Evolutionary conservation across 192 early-diverging fungal genomes (phyloP).

Genomic region (Podila horticola): DNA sequence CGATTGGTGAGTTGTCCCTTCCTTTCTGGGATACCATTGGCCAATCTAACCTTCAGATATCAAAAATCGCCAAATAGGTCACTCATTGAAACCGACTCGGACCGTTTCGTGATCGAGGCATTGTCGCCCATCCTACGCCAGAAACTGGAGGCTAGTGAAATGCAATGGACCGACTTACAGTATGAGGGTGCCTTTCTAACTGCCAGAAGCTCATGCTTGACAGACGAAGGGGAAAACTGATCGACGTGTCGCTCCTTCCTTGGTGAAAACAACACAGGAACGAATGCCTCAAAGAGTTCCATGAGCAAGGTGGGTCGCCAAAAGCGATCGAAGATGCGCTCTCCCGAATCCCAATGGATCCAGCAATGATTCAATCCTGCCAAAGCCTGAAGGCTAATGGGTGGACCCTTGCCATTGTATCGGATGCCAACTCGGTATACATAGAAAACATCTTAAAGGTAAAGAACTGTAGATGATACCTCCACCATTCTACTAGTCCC

Average conservation of each 20-base stretch:
- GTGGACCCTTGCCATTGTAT: slow-evolving; percentile 34
- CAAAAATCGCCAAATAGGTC: slow-evolving; percentile 15
- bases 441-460: slow-evolving; percentile 44
- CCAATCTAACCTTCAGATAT: neutral
- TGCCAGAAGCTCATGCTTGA: neutral
- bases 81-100: slow-evolving; percentile 42
- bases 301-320: slow-evolving; percentile 22
- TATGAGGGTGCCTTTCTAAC: neutral
- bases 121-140: slow-evolving; percentile 27
- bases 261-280: slow-evolving; percentile 11
- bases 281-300: slow-evolving; percentile 35
- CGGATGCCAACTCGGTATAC: slow-evolving; percentile 44
- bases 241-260: neutral
- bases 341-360: slow-evolving; percentile 30
- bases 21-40: neutral
- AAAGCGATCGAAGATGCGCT: slow-evolving; percentile 17
- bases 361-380: slow-evolving; percentile 30
- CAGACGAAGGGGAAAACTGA: neutral
- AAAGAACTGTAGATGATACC: neutral
- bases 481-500: neutral
- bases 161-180: slow-evolving; percentile 51
- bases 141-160: slow-evolving; percentile 17
- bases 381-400: slow-evolving; percentile 20
- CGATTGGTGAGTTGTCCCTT: slow-evolving; percentile 29
- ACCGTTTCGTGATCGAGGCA: slow-evolving; percentile 40